Conservation (phyloP, 805 yeast genomes). For the Candida koratica region DNA sequence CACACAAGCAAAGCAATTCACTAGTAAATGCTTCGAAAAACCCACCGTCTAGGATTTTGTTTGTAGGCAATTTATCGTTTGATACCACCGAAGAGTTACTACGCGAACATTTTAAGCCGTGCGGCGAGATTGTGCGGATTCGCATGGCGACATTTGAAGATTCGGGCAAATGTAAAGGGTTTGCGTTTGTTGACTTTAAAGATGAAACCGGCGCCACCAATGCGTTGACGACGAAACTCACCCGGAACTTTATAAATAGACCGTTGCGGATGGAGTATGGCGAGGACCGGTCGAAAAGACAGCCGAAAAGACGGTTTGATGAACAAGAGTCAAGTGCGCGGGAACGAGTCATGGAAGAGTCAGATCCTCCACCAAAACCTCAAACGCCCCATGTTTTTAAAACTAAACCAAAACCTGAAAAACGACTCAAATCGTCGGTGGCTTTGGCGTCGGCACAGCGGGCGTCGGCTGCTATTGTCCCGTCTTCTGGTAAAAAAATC, state of each 20-base stretch:
- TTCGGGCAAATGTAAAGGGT: slow-evolving; percentile 93
- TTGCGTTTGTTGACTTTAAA: slow-evolving; percentile 85
- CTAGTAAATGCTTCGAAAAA: slow-evolving; percentile 50
- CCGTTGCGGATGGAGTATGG: slow-evolving; percentile 86
- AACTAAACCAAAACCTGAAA: slow-evolving; percentile 25
- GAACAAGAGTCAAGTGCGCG: slow-evolving; percentile 17
- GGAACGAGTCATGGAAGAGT: slow-evolving; percentile 9
- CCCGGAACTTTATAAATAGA: slow-evolving; percentile 66
- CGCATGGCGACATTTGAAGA: slow-evolving; percentile 99
- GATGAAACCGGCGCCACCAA: slow-evolving; percentile 76
- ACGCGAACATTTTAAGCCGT: slow-evolving; percentile 79
- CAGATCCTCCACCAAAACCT: slow-evolving; percentile 12
- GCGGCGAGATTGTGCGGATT: slow-evolving; percentile 79
- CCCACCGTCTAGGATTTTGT: slow-evolving; percentile 84
- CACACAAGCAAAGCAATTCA: slow-evolving; percentile 31
- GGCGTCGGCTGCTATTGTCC: slow-evolving; percentile 83
- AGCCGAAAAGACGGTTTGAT: slow-evolving; percentile 38
- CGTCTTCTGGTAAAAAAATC: slow-evolving; percentile 83
- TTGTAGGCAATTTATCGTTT: slow-evolving; percentile 90
- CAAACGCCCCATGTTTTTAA: slow-evolving; percentile 20
- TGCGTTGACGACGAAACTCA: slow-evolving; percentile 70
- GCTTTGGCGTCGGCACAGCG: slow-evolving; percentile 88
- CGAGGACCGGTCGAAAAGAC: slow-evolving; percentile 85
- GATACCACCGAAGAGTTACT: slow-evolving; percentile 82
- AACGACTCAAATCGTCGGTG: slow-evolving; percentile 68